These are phyloP conservation scores for Cladosporium velox DNA, from an alignment of 2,329 filamentous ascomycete species.

Conservation along the genomic window DNA sequence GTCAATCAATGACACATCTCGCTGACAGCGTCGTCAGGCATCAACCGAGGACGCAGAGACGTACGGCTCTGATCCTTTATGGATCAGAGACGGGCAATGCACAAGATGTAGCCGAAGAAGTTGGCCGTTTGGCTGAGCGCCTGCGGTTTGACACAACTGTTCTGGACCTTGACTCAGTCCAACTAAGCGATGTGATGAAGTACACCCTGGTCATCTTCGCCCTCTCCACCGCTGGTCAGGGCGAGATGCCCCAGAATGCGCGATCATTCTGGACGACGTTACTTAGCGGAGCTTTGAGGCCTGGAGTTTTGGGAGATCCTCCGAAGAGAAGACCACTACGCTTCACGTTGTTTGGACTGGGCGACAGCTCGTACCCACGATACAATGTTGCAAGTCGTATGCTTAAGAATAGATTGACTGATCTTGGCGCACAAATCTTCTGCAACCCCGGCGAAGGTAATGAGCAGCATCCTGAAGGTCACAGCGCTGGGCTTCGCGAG, in stretches of 20 bases:
- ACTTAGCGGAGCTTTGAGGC: slow-evolving; percentile 73
- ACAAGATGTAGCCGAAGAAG: slow-evolving; percentile 84
- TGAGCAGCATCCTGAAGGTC: slow-evolving; percentile 92
- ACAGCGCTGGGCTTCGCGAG: slow-evolving; percentile 40
- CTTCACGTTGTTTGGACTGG: slow-evolving; percentile 87
- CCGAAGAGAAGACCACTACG: slow-evolving; percentile 55
- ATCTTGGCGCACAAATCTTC: slow-evolving; percentile 78
- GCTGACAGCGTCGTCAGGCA: slow-evolving; percentile 16
- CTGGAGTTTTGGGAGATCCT: slow-evolving; percentile 60
- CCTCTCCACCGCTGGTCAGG: slow-evolving; percentile 90
- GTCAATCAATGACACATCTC: slow-evolving; percentile 6
- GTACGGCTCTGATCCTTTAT: slow-evolving; percentile 74
- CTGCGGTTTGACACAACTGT: slow-evolving; percentile 76
- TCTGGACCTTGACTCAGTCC: slow-evolving; percentile 73
- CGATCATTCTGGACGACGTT: slow-evolving; percentile 82
- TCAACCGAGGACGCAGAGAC: slow-evolving; percentile 17
- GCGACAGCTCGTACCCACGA: slow-evolving; percentile 93
- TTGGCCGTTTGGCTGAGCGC: slow-evolving; percentile 72
- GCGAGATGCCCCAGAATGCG: slow-evolving; percentile 85
- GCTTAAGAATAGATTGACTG: slow-evolving; percentile 77
- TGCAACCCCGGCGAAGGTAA: slow-evolving; percentile 84
- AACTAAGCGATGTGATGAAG: slow-evolving; percentile 56
- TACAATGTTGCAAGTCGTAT: slow-evolving; percentile 91
- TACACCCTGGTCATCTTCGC: slow-evolving; percentile 70
- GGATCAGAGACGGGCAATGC: slow-evolving; percentile 94